Base-by-base conservation (phyloP, 257 asterid genomes). In the Salvia miltiorrhiza region DNA sequence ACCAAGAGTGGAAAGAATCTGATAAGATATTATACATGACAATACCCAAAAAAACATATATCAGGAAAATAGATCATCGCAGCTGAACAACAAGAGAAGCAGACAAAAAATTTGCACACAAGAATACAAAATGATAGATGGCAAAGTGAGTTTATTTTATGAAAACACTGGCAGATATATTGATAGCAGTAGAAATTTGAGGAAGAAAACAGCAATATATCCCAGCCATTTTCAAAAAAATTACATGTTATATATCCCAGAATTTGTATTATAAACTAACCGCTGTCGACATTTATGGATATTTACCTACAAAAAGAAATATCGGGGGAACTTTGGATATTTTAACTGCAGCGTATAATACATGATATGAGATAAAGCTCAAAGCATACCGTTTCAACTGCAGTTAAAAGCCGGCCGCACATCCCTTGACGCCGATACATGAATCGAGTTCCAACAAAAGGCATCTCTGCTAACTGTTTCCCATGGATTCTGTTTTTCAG, bases 381-480 rank as follows among this genome's bases (percentile, higher is more conserved):
- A 56, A 54, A 72, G 60, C 67, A 67, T 87, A 94, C 99, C 86
- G 8, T 80, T 77, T 91, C 99, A 60, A 85, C 76, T 21, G 89
- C 90, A 66, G 68, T 68, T 70, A 94, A 81, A 64, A 94, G 99
- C 69, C 84, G 88, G 74, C 93, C 77, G 71, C 90, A 86, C 96
- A 94, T 85, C 77, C 99, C 96, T 82, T 89, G 95, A 49, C 97
- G 97, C 57, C 99, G 84, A 81, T 85, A 79, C 67, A 49, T 79
- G 61, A 69, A 76, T 16, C 99, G 89, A 30, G 97, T 92, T 73
- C 97, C 98, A 67, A 91, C 86, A 78, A 94, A 94, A 47, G 99
- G 99, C 99, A 94, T 94, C 89, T 94, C 98, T 1, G 96, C 99
- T 68, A 94, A 73, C 70, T 67, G 87, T 75, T 69, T 77, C 76